A percentile compares a stretch with the other conserved stretches of the same genome.
These are phyloP conservation scores for Lathyrus tuberosus DNA, from an alignment of 306 rosid genomes.

Conservation along the genomic window DNA sequence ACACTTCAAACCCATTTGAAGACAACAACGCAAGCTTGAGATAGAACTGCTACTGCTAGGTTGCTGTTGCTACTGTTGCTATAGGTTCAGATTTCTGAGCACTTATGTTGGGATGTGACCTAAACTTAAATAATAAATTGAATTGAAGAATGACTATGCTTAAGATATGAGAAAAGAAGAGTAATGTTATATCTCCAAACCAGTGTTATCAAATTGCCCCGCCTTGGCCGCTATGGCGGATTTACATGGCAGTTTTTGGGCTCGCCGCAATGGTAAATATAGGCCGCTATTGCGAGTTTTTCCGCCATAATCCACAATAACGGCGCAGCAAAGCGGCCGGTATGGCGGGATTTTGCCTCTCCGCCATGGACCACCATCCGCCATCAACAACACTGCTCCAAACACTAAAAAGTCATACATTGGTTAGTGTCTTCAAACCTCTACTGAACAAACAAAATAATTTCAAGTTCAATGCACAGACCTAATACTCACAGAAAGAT, in stretches of 20 bases:
- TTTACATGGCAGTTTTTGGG: no score
- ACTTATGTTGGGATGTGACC: constrained; percentile 27
- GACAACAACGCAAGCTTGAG: constrained; percentile 25
- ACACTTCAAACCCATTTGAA: constrained; percentile 17
- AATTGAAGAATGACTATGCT: constrained; percentile 5
- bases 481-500: constrained; percentile 17
- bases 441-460: constrained; percentile 27
- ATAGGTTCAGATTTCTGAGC: not conserved
- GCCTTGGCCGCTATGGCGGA: no score
- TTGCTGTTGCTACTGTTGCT: not conserved
- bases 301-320: no score
- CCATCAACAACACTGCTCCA: no score
- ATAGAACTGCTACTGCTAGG: constrained; percentile 14
- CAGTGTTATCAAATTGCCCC: no score
- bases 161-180: constrained; percentile 22
- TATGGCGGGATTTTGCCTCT: no score
- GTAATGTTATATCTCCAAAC: constrained; percentile 9
- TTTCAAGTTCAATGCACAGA: constrained; percentile 34
- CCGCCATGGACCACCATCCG: no score
- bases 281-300: no score
- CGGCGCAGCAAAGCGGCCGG: no score
- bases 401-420: constrained; percentile 21
- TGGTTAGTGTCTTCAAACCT: not conserved
- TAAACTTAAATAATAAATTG: not conserved
- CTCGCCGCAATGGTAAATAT: no score